Base-by-base conservation (phyloP, 768 basidiomycete species). In the Porphyrellus cyaneotinctus region DNA sequence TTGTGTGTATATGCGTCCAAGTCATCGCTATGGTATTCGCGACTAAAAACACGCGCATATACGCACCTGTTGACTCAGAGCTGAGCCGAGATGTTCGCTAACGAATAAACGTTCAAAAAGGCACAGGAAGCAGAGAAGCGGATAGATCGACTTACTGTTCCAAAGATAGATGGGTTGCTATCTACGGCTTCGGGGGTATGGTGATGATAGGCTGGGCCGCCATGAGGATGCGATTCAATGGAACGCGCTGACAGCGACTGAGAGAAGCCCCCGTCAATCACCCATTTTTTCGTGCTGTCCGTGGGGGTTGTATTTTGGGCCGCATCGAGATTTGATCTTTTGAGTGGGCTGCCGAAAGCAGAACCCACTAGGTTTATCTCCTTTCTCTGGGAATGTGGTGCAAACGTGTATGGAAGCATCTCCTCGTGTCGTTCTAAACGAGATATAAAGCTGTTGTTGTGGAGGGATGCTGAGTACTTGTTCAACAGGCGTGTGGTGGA, bases 351-450 rank as follows among this genome's bases (percentile, higher is more conserved):
- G 15, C 39, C 30, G 17, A 64, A 56, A 18, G 23, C 10, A n/a
- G 44, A 15, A n/a, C 49, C 48, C 14, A 14, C 35, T 11, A 47
- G 52, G 39, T 10, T 48, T 5, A 17, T 18, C 8, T 60, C 53
- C 28, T 56, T 51, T 28, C 52, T 60, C 49, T 52, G 58, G 18
- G 53, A 35, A 24, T 51, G 52, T 1, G 45, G 44, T 13, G 55
- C 52, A 28, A 66, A 58, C 36, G 56, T 66, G 62, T 52, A 64
- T 3, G 56, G 54, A 28, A 53, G 49, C 52, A 64, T 58, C 23
- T 6, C 35, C 22, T 57, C 18, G 28, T 45, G 22, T 41, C 17
- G 35, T 52, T 30, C 13, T 3, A 11, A 20, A 12, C n/a, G n/a
- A n/a, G 22, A 20, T 11, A 17, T 20, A 26, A 10, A 13, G 28